Base-by-base conservation (phyloP, 163 green algal genomes). In the Coccomyxa subellipsoidea region DNA sequence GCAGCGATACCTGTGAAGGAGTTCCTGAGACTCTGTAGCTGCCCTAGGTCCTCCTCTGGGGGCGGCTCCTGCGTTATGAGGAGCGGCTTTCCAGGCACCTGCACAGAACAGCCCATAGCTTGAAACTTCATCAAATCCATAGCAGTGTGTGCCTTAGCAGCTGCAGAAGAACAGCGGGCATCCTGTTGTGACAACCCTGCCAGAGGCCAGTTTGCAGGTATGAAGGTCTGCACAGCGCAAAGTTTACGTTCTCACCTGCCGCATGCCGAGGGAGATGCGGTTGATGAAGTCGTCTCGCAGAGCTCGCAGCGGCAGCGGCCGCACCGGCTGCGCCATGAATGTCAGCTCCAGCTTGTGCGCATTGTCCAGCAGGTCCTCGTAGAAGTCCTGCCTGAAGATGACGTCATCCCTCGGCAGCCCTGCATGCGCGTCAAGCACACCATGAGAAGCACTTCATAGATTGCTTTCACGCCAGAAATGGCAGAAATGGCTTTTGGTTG, bases 311-410 rank as follows among this genome's bases (percentile, higher is more conserved):
- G 82, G 82, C 79, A 88, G 77, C 7, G 76, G 69, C 37, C 82
- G 77, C 15, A n/a, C 54, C 4, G 84, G 54, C 29, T 81, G 25
- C 69, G 77, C 75, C 71, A 83, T 83, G 25, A 87, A 70, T 25
- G 84, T 87, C 77, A 87, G 80, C 71, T 88, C 79, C 80, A 88
- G 76, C 84, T 85, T 53, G 36, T 82, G 70, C 12, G 72, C 81
- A 27, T 78, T 32, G 31, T 79, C 54, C 77, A 90, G 54, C 0
- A 86, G n/a, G 39, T 90, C 87, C 0, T 81, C 36, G 72, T 88
- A 88, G 29, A 90, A 86, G 4, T 69, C 34, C n/a, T 81, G 59
- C 37, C 77, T 38, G 0, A 31, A 23, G 32, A 89, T 53, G 34
- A 86, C 84, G 18, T 77, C 9, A 8, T 77, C 70, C 27, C 27